Base-by-base conservation (phyloP, 805 yeast species). In the Debaryomyces castellii region DNA sequence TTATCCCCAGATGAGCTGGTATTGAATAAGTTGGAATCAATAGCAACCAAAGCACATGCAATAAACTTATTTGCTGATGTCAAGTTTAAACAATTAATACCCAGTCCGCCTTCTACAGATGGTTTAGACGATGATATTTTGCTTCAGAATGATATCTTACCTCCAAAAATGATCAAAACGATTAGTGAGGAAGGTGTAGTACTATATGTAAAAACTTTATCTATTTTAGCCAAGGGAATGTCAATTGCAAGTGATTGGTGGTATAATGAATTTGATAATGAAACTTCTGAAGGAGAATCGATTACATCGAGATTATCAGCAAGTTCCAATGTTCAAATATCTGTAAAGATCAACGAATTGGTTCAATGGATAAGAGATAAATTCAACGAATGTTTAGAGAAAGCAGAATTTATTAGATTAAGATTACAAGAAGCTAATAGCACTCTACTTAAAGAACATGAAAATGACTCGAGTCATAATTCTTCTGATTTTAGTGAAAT, bases 291-390 rank as follows among this genome's bases (percentile, higher is more conserved):
- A 9, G 17, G 22, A 6, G 42, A 48, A 32, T 17, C 25, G 30
- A 41, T 14, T 35, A 21, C 35, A n/a, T 33, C 23, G 36, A 35
- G 24, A 17, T 24, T 33, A 33, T 32, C 25, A 39, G 39, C 8
- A 17, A 43, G 28, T 17, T n/a, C 49, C 10, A 54, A 57, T 41
- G 38, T 58, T 23, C 63, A 57, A 17, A 51, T 52, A 1, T 60
- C 70, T 4, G 55, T 65, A 5, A 73, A 76, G 47, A 66, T 86
- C 54, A 85, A 85, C 60, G 82, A 77, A 58, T 70, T 87, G 39
- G 95, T 90, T 10, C 97, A 94, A 66, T 90, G 97, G 96, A 83
- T 89, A 6, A 77, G 98, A 48, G 90, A 85, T 47, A 78, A 83
- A 50, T 92, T 90, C 67, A 92, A 94, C 64, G 96, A 90, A 58